Conservation (phyloP, 768 basidiomycete species). For the Mycena indigotica region DNA sequence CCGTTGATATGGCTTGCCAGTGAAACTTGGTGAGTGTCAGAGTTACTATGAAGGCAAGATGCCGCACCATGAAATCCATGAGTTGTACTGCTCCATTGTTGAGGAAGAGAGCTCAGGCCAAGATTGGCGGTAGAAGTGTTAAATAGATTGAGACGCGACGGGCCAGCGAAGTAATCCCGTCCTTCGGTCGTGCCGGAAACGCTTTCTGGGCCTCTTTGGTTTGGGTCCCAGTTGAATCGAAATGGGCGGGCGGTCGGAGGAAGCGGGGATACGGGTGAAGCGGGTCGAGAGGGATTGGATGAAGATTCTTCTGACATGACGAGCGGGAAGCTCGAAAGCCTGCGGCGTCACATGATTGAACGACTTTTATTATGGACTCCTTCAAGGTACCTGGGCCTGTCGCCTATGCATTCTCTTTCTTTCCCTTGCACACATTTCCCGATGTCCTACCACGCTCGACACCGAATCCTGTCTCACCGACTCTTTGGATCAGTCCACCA, state of each 20-base stretch:
- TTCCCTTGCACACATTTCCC: slow-evolving; percentile 61
- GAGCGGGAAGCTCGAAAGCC: background rate
- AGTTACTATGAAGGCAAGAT: background rate
- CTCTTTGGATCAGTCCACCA: slow-evolving; percentile 71
- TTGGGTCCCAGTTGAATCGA: slow-evolving; percentile 77
- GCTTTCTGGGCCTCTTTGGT: slow-evolving; percentile 67
- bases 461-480: slow-evolving; percentile 34
- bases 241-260: slow-evolving; percentile 58
- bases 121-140: slow-evolving; percentile 53
- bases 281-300: slow-evolving; percentile 60
- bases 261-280: slow-evolving; percentile 52
- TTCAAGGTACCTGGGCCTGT: slow-evolving; percentile 35
- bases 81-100: slow-evolving; percentile 78
- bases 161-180: slow-evolving; percentile 62
- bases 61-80: slow-evolving; percentile 87
- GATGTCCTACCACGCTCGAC: slow-evolving; percentile 35
- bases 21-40: slow-evolving; percentile 4
- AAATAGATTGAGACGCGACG: slow-evolving; percentile 50
- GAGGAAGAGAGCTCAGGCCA: slow-evolving; percentile 50
- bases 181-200: slow-evolving; percentile 74
- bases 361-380: background rate
- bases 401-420: slow-evolving; percentile 55
- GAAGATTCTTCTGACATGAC: slow-evolving; percentile 46
- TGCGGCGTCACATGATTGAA: background rate
- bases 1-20: slow-evolving; percentile 94